Evolutionary conservation across 2,329 filamentous ascomycete species (phyloP).

Genomic region (Colletotrichum cereale): DNA sequence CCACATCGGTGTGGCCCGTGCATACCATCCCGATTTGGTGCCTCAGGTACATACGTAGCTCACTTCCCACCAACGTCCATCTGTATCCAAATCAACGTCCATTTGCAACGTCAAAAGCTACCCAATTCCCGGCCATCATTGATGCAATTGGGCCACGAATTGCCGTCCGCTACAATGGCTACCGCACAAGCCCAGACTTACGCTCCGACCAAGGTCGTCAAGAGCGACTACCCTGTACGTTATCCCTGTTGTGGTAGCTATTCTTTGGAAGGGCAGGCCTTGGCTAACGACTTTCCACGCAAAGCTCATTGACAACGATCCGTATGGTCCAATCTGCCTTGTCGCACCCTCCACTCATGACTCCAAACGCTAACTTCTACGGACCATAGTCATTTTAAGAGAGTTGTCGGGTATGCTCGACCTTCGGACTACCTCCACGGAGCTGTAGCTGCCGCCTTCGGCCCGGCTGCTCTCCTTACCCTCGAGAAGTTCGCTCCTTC

Average conservation of each 20-base stretch:
- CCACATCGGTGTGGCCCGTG: background rate
- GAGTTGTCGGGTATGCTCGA: slow-evolving; percentile 89
- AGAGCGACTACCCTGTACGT: slow-evolving; percentile 89
- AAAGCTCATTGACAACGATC: slow-evolving; percentile 98
- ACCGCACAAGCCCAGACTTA: slow-evolving; percentile 57
- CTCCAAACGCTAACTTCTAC: slow-evolving; percentile 30
- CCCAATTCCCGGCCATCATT: slow-evolving; percentile 11
- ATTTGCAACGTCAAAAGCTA: background rate
- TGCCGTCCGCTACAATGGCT: slow-evolving; percentile 38
- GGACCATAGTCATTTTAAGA: slow-evolving; percentile 81
- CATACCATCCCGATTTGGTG: background rate
- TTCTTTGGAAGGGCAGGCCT: slow-evolving; percentile 41
- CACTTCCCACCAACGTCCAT: slow-evolving; percentile 19
- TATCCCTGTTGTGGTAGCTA: slow-evolving; percentile 15
- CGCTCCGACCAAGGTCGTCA: slow-evolving; percentile 78
- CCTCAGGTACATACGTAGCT: slow-evolving; percentile 23
- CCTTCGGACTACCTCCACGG: slow-evolving; percentile 85
- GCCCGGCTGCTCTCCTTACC: slow-evolving; percentile 78
- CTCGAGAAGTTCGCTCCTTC: slow-evolving; percentile 91
- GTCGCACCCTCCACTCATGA: background rate
- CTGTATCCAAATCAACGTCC: slow-evolving; percentile 22
- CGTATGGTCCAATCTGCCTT: slow-evolving; percentile 51
- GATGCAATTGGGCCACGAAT: slow-evolving; percentile 29
- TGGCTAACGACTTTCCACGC: slow-evolving; percentile 45
- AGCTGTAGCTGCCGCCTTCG: slow-evolving; percentile 74